Conservation (phyloP, 2,329 filamentous ascomycete species). For the Cryphonectria japonica region DNA sequence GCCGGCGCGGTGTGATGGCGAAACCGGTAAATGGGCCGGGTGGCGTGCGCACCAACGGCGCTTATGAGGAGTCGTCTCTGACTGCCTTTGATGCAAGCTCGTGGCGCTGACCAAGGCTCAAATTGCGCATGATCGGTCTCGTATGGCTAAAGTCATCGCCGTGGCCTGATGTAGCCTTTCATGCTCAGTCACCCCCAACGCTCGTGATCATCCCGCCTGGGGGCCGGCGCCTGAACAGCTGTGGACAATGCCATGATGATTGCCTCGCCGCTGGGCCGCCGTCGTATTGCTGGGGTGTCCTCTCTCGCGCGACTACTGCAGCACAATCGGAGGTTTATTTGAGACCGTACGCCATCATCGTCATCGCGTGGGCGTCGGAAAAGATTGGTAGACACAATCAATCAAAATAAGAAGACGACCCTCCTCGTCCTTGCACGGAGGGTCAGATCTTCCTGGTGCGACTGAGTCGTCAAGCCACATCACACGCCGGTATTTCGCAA, state of each 20-base stretch:
- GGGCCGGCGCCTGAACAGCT: neutral
- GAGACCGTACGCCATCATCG: neutral
- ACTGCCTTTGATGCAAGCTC: conserved; percentile 13
- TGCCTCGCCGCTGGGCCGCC: neutral
- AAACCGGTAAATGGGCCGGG: conserved; percentile 10
- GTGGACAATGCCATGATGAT: neutral
- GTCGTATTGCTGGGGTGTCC: neutral
- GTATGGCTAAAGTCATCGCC: conserved; percentile 14
- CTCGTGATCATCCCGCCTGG: neutral
- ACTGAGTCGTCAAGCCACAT: conserved; percentile 2
- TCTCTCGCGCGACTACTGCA: conserved; percentile 10
- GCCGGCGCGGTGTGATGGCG: conserved; percentile 20
- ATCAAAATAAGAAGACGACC: too few relatives aligned
- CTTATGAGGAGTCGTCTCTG: conserved; percentile 8
- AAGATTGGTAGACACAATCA: neutral
- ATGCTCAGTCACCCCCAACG: neutral
- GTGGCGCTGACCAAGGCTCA: conserved; percentile 21
- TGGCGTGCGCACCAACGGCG: conserved; percentile 9
- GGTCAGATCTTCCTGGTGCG: conserved; percentile 1
- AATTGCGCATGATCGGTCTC: conserved; percentile 19
- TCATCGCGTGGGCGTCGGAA: neutral
- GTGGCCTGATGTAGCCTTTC: conserved; percentile 14
- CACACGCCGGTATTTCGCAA: conserved; percentile 7
- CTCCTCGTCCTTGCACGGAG: neutral
- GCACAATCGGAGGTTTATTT: conserved; percentile 11